Percentiles rank a stretch among this genome's conserved stretches.
Evolutionary conservation across 768 basidiomycete genomes (phyloP).

Genomic region (Russula abietina): DNA sequence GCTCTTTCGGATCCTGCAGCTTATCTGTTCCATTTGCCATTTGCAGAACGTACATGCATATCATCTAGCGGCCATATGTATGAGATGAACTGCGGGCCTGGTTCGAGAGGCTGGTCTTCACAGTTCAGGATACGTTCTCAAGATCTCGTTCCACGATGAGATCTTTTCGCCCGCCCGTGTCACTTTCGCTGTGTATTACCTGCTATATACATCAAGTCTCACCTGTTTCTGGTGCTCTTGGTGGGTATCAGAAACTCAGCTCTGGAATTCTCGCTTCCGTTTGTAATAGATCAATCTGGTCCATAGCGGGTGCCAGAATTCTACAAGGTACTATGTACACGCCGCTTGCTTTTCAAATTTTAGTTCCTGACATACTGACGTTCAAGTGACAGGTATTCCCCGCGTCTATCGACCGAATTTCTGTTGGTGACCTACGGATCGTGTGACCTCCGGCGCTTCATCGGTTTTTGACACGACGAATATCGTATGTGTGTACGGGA

Average conservation of each 20-base stretch:
- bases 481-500: neutral
- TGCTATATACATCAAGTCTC: neutral
- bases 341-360: neutral
- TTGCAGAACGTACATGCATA: neutral
- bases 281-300: neutral
- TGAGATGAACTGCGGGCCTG: neutral
- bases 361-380: neutral
- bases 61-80: neutral
- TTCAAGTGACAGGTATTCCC: neutral
- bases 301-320: neutral
- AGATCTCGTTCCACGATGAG: neutral
- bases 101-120: neutral
- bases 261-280: neutral
- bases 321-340: neutral
- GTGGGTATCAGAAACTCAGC: neutral
- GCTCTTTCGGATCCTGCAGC: neutral
- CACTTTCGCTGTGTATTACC: neutral
- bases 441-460: slow-evolving; percentile 6
- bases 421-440: neutral
- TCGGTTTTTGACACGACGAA: neutral
- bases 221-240: neutral
- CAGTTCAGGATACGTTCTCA: neutral
- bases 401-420: neutral
- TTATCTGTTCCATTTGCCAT: neutral
- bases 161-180: neutral